These are phyloP conservation scores for Cryptosporidium meleagridis DNA, from an alignment of 169 alveolate species.

Conservation along the genomic window DNA sequence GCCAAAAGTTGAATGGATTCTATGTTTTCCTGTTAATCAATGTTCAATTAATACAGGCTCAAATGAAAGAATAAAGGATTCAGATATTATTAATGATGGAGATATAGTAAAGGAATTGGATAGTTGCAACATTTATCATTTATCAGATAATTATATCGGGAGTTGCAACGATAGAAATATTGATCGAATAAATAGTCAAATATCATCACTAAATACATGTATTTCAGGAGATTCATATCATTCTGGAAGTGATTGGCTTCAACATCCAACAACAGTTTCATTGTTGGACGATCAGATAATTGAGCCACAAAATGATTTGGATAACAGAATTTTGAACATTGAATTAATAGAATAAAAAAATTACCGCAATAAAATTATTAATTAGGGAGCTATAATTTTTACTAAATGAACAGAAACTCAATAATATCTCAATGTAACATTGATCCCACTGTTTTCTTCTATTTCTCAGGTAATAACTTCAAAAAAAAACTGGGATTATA, in stretches of 20 bases:
- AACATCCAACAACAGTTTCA: conserved; percentile 73
- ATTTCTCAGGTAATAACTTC: conserved; percentile 8
- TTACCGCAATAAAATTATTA: neutral
- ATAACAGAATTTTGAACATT: conserved; percentile 23
- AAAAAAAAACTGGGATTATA: conserved; percentile 17
- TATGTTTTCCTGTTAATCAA: conserved; percentile 40
- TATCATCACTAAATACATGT: conserved; percentile 2
- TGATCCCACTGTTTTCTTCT: conserved; percentile 46
- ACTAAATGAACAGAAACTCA: conserved; percentile 23
- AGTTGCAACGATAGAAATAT: conserved; percentile 26
- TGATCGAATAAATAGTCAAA: conserved; percentile 12
- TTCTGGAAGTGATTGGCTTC: conserved; percentile 52
- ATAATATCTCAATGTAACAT: conserved; percentile 16
- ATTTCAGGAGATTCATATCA: conserved; percentile 45
- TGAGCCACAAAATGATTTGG: conserved; percentile 43
- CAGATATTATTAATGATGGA: neutral
- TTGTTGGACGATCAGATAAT: conserved; percentile 46
- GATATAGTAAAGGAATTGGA: neutral
- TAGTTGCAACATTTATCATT: neutral
- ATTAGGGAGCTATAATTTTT: neutral
- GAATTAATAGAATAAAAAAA: conserved; percentile 8
- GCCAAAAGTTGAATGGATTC: conserved; percentile 62
- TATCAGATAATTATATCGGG: conserved; percentile 2
- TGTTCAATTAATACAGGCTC: neutral
- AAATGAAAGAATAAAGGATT: neutral